Evolutionary conservation across 352 stramenopile genomes (phyloP).

Genomic region (Globisporangium emineosum): DNA sequence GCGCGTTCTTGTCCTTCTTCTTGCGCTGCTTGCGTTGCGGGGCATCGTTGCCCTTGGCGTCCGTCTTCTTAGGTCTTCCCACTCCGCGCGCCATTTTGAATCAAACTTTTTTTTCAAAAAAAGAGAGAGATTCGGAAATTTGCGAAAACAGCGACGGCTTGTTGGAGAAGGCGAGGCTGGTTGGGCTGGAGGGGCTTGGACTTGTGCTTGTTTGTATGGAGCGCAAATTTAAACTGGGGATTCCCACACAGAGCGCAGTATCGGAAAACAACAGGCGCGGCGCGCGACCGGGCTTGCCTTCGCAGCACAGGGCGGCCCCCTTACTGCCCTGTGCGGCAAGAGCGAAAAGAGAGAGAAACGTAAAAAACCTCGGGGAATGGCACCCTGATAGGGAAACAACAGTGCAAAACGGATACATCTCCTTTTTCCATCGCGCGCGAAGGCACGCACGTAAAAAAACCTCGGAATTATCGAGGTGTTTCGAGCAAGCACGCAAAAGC

Average conservation of each 20-base stretch:
- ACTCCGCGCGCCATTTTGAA: slow-evolving; percentile 60
- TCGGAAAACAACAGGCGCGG: slow-evolving; percentile 21
- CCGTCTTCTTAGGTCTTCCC: slow-evolving; percentile 65
- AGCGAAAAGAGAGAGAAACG: neutral
- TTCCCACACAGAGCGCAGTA: slow-evolving; percentile 19
- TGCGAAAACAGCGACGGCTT: slow-evolving; percentile 23
- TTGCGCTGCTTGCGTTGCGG: slow-evolving; percentile 75
- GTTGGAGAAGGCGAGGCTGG: slow-evolving; percentile 6
- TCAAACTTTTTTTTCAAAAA: slow-evolving; percentile 23
- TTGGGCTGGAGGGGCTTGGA: neutral
- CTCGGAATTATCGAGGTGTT: slow-evolving; percentile 4
- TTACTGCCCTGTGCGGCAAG: too few species aligned
- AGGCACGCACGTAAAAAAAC: slow-evolving; percentile 3
- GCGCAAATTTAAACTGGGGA: slow-evolving; percentile 71
- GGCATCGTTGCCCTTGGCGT: slow-evolving; percentile 36
- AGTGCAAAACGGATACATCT: slow-evolving; percentile 13
- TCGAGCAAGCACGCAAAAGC: neutral
- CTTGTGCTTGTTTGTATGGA: slow-evolving; percentile 31
- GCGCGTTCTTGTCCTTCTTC: slow-evolving; percentile 92
- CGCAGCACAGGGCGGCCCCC: neutral
- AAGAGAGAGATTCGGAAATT: slow-evolving; percentile 33
- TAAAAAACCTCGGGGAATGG: slow-evolving; percentile 19
- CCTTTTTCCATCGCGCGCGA: neutral
- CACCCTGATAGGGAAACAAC: slow-evolving; percentile 16
- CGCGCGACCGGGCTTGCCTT: neutral